phyloP scores from a whole-genome alignment of 441 rosid genomes.

The Pelargonium cotyledonis region DNA sequence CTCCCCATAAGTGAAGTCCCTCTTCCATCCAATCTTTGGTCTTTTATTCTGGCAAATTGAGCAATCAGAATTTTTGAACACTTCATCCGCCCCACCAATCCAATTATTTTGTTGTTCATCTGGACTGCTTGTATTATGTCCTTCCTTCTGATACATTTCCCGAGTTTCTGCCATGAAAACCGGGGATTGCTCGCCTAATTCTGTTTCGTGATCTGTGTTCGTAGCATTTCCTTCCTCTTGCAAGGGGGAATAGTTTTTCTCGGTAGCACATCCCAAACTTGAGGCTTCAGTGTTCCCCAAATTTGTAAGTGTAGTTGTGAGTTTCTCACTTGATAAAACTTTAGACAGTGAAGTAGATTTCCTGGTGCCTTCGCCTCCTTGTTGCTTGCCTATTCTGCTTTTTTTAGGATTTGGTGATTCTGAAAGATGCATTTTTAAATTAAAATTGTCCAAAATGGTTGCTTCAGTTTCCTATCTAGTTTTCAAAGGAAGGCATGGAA shows the following conservation, averaged over 20 bases:
- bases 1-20: conserved; percentile 40
- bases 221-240: conserved; percentile 24
- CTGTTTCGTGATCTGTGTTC: conserved; percentile 24
- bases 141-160: conserved; percentile 15
- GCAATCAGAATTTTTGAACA: conserved; percentile 26
- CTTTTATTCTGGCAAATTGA: conserved; percentile 30
- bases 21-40: conserved; percentile 23
- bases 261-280: conserved; percentile 22
- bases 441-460: not conserved
- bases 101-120: conserved; percentile 23
- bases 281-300: conserved; percentile 19
- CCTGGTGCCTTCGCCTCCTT: conserved; percentile 12
- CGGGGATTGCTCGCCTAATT: conserved; percentile 22
- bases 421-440: conserved; percentile 12
- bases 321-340: conserved; percentile 24
- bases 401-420: conserved; percentile 15
- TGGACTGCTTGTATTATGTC: conserved; percentile 16
- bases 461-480: not conserved
- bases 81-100: conserved; percentile 24
- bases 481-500: not conserved
- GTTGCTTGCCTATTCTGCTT: conserved; percentile 16
- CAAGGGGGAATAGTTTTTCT: conserved; percentile 16
- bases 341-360: conserved; percentile 18
- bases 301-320: conserved; percentile 13
- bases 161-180: conserved; percentile 10